Conservation (phyloP, 306 rosid genomes). For the Hylodesmum podocarpum region DNA sequence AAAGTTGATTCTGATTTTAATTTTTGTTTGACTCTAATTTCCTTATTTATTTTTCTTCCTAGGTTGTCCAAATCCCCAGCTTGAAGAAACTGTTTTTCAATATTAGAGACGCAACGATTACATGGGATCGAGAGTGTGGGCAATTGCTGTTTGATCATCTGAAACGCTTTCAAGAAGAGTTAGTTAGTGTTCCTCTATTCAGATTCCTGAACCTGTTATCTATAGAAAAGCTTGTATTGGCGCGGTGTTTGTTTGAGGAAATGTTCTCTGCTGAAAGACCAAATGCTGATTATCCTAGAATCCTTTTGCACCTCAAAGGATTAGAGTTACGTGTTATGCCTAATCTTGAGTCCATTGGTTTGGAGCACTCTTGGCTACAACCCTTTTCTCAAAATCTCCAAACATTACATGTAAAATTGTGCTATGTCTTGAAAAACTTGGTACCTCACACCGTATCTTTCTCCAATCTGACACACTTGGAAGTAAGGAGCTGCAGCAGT, state of each 20-base stretch:
- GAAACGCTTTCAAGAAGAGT: not conserved
- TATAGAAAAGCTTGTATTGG: not conserved
- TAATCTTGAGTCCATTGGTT: slow-evolving; percentile 21
- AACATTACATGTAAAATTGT: not conserved
- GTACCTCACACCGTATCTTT: slow-evolving; percentile 2
- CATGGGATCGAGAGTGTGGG: not conserved
- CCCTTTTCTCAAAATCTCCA: not conserved
- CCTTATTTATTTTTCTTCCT: not conserved
- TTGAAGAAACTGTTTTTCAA: not conserved
- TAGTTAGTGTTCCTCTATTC: not conserved
- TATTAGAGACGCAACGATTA: not conserved
- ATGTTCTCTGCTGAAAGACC: slow-evolving; percentile 15
- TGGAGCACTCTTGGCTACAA: slow-evolving; percentile 18
- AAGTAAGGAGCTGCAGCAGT: not conserved
- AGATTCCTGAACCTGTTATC: not conserved
- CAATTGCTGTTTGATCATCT: not conserved
- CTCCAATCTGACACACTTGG: not conserved
- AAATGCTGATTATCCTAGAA: not conserved
- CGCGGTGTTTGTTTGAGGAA: not conserved
- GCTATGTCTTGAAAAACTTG: not conserved
- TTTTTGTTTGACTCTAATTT: too few species aligned
- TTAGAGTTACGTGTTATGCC: not conserved
- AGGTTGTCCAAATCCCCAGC: not conserved
- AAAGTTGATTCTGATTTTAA: not conserved
- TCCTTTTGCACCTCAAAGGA: slow-evolving; percentile 3